These are phyloP conservation scores for Trichosporon asahii DNA, from an alignment of 1,284 basidiomycete genomes.

Conservation along the genomic window DNA sequence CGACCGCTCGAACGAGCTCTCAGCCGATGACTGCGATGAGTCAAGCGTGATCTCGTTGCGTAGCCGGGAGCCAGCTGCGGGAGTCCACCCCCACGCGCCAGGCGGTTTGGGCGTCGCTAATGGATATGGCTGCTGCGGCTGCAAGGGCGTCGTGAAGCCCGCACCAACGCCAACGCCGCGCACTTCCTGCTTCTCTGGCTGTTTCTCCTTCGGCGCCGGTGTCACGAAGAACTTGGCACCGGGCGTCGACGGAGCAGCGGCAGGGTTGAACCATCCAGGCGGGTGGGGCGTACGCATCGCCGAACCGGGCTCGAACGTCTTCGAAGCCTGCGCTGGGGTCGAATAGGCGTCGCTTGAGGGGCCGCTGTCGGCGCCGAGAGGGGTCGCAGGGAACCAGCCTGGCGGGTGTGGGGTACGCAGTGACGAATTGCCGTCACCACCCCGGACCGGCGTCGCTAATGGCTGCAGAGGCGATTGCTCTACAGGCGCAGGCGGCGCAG, in stretches of 20 bases:
- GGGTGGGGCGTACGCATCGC: slow-evolving; percentile 11
- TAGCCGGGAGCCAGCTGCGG: slow-evolving; percentile 7
- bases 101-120: slow-evolving; percentile 11
- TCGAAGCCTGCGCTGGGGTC: background rate
- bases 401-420: background rate
- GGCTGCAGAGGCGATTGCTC: slow-evolving; percentile 3
- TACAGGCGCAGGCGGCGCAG: background rate
- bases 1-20: slow-evolving; percentile 16
- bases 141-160: slow-evolving; percentile 12
- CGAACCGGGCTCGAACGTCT: background rate
- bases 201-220: background rate
- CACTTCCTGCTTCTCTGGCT: background rate
- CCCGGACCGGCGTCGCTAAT: background rate
- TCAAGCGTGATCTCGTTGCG: slow-evolving; percentile 25
- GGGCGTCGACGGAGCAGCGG: background rate
- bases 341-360: background rate
- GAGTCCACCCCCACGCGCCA: slow-evolving; percentile 7
- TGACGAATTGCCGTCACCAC: background rate
- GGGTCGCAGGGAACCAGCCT: background rate
- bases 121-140: slow-evolving; percentile 8
- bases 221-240: slow-evolving; percentile 2
- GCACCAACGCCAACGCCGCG: background rate
- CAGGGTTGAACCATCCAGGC: background rate
- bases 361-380: background rate
- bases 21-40: slow-evolving; percentile 18